Evolutionary conservation across 495 filamentous ascomycete species (phyloP).

Genomic region (Bacidia rubella): DNA sequence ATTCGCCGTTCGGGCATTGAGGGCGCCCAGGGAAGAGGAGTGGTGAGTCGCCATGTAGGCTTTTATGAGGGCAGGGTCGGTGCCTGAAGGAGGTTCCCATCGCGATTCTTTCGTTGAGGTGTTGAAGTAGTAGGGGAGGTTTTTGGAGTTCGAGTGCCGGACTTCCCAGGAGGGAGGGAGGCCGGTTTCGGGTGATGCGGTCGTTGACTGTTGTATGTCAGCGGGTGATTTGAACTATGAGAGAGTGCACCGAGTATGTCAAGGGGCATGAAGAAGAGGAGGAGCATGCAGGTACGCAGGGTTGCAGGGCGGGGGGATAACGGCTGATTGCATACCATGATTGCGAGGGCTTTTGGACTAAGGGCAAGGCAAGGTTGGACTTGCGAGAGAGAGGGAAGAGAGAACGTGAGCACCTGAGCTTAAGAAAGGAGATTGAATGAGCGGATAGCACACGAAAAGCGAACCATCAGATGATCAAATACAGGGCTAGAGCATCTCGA

Average conservation of each 20-base stretch:
- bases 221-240: too few relatives aligned
- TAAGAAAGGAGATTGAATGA: background rate
- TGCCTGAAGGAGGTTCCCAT: conserved; percentile 83
- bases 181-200: conserved; percentile 44
- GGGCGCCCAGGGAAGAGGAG: conserved; percentile 37
- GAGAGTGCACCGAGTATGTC: too few relatives aligned
- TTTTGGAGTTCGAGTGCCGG: conserved; percentile 90
- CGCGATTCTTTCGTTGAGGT: conserved; percentile 63
- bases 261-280: too few relatives aligned
- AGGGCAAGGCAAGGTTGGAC: too few relatives aligned
- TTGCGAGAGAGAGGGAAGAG: background rate
- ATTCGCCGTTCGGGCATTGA: background rate
- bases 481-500: background rate
- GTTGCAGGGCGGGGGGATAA: background rate
- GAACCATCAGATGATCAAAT: too few relatives aligned
- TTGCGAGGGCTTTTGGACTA: background rate
- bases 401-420: background rate
- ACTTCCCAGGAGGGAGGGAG: conserved; percentile 86
- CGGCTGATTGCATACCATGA: background rate
- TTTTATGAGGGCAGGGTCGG: conserved; percentile 83
- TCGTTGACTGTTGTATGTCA: too few relatives aligned
- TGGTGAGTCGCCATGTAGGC: conserved; percentile 81
- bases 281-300: background rate
- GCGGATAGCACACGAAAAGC: background rate
- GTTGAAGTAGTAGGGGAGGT: conserved; percentile 98